phyloP scores from a whole-genome alignment of 2,329 filamentous ascomycete genomes.

The Talaromyces verruculosus region DNA sequence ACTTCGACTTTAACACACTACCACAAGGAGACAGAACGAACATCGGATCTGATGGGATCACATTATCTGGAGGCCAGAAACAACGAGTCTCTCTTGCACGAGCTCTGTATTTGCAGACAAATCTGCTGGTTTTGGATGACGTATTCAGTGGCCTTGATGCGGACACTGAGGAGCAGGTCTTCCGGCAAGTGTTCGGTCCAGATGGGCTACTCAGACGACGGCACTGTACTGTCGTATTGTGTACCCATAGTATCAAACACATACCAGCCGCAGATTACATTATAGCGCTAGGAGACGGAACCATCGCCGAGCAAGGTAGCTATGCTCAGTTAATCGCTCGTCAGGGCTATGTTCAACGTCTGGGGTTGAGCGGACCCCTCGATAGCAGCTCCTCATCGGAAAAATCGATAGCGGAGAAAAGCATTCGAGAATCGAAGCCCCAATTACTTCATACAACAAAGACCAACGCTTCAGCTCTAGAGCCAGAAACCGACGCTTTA shows the following conservation, averaged over 20 bases:
- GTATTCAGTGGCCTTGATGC: conserved; percentile 23
- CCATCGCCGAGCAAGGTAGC: conserved; percentile 43
- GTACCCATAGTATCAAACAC: conserved; percentile 15
- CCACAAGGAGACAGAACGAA: conserved; percentile 47
- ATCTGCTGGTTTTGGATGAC: conserved; percentile 22
- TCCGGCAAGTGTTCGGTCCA: conserved; percentile 16
- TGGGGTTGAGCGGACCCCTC: conserved; percentile 10
- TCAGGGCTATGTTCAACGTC: conserved; percentile 12
- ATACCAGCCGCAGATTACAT: conserved; percentile 39
- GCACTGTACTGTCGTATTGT: conserved; percentile 7
- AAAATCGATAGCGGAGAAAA: not conserved
- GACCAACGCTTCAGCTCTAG: not conserved
- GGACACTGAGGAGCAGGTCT: conserved; percentile 21
- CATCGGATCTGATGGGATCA: conserved; percentile 54
- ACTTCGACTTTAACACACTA: conserved; percentile 42
- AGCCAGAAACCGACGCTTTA: conserved; percentile 31
- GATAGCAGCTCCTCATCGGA: conserved; percentile 2
- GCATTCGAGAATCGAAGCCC: not conserved
- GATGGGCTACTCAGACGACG: conserved; percentile 13
- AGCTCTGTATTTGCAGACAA: conserved; percentile 48
- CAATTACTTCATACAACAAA: not conserved
- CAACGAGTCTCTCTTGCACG: conserved; percentile 51
- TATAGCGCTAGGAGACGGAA: conserved; percentile 41
- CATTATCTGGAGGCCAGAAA: conserved; percentile 55
- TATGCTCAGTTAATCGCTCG: conserved; percentile 34